Evolutionary conservation across 179 eudicot species (phyloP), one percentile per base, ranked within the genome.

Genomic region (Gypsophila paniculata): DNA sequence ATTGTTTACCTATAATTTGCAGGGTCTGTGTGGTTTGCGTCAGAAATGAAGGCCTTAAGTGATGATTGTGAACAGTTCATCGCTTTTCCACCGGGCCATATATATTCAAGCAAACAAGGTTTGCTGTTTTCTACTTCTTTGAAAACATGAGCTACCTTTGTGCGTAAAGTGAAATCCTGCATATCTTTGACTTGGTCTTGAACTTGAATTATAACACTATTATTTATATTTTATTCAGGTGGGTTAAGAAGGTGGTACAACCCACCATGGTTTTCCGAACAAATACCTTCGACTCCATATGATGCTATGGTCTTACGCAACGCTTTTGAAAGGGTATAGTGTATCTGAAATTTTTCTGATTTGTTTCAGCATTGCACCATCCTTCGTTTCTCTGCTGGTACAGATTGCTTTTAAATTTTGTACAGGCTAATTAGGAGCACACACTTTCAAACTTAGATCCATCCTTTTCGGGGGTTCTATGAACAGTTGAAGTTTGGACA

Each of bases 41-140:
- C 97, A 38, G 99, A 94, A 79, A 86, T 91, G 89, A 94, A 94
- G 77, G 97, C 93, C 21, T 57, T 94, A 72, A 87, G 91, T 77
- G 99, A 94, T 79, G 99, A 94, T 72, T 94, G 97, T 79, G 99
- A 94, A 73, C 82, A 91, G 66, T 91, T 94, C 77, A 84, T 83
- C 76, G 48, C 82, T 19, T 94, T 94, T 68, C 99, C 89, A 61
- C 99, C 99, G 23, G 99, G 99, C 36, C 95, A 94, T 80, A 80
- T 94, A 70, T 94, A 91, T 83, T 87, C 97, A 36, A 94, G 97
- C 93, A 90, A 90, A 83, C 82, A 72, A 48, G 96, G 96, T 87
- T 79, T 72, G 83, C 59, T 69, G 36, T 23, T 72, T 17, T 69
- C 42, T 75, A 59, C 48, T 29, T 36, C 51, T 22, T 22, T 55